Evolutionary conservation across 2,329 filamentous ascomycete species (phyloP).

Genomic region (Cryphonectria japonica): DNA sequence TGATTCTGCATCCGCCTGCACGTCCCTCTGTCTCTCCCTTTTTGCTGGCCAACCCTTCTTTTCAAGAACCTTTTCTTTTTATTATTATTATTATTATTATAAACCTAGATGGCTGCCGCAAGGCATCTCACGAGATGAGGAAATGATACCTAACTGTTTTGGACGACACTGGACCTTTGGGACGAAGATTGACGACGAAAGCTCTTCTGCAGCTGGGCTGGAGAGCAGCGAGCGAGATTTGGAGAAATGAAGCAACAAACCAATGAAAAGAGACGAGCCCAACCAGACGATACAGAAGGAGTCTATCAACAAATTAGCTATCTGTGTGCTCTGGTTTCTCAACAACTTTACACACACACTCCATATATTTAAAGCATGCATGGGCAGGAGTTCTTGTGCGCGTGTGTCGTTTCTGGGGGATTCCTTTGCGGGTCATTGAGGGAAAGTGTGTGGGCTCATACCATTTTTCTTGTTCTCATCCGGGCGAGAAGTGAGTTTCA

Average conservation of each 20-base stretch:
- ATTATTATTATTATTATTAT: neutral
- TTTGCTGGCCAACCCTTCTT: neutral
- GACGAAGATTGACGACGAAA: slow-evolving; percentile 8
- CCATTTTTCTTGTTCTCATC: slow-evolving; percentile 11
- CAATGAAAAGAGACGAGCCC: neutral
- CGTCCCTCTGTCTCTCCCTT: slow-evolving; percentile 20
- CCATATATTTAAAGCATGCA: slow-evolving; percentile 29
- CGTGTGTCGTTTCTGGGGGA: slow-evolving; percentile 10
- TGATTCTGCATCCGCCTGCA: slow-evolving; percentile 27
- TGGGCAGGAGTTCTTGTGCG: slow-evolving; percentile 25
- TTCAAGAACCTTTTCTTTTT: slow-evolving; percentile 34
- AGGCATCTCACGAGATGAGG: slow-evolving; percentile 26
- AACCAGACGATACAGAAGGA: neutral
- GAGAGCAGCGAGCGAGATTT: slow-evolving; percentile 26
- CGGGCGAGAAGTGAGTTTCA: neutral
- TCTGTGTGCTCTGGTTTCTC: slow-evolving; percentile 16
- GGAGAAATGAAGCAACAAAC: slow-evolving; percentile 4
- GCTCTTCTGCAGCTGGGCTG: slow-evolving; percentile 28
- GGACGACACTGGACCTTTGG: slow-evolving; percentile 29
- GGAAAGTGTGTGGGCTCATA: slow-evolving; percentile 13
- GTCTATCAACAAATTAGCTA: neutral
- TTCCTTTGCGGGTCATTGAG: slow-evolving; percentile 1
- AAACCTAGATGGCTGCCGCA: slow-evolving; percentile 28
- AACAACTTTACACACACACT: neutral
- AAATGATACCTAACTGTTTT: slow-evolving; percentile 27